Base-by-base conservation (phyloP, 2,329 filamentous ascomycete species). In the Aurifilum marmelostoma region DNA sequence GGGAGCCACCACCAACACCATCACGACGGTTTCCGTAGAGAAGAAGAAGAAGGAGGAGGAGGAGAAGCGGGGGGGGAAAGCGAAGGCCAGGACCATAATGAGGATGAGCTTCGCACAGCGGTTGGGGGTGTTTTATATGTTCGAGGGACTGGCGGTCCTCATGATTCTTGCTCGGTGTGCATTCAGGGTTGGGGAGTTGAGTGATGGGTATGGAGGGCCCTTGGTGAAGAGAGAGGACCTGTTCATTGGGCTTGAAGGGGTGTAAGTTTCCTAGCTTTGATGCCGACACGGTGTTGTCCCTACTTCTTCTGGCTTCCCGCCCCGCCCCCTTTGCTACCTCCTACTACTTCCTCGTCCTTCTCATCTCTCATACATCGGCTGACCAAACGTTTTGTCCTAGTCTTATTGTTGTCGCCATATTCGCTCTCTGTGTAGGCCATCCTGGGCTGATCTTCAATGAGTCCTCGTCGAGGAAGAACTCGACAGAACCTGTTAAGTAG, bases 141-240 rank as follows among this genome's bases (percentile, higher is more conserved):
- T 84, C 59, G 77, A 90, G 14, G 76, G 79, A 1, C 74, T 86
- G 1, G 85, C 88, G 0, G 87, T 89, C 3, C 64, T 89, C 2
- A 80, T 85, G 58, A 88, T 92, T 72, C 84, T 91, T 52, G 83
- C 85, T 4, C 82, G 90, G 21, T 89, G 86, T 72, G 82, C 86
- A 12, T 91, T 88, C 76, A 83, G 90, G 66, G 87, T 90, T 56
- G 87, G 87, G 12, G 90, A 92, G 78, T 77, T 92, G 70, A 87
- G 84, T 71, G 80, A 88, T 52, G 89, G 89, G 1, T 92, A 89
- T 80, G 74, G 76, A 34, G 88, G 87, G 0, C 75, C 80, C 7
- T 76, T 90, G 67, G 86, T 90, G 54, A 56, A 73, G 21, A 72
- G 37, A n/a, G 72, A 63, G 8, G 63, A 69, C 56, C 61, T 73